Evolutionary conservation across 768 basidiomycete species (phyloP), one percentile per base, ranked within the genome.

Genomic region (Macrolepiota fuliginosa): DNA sequence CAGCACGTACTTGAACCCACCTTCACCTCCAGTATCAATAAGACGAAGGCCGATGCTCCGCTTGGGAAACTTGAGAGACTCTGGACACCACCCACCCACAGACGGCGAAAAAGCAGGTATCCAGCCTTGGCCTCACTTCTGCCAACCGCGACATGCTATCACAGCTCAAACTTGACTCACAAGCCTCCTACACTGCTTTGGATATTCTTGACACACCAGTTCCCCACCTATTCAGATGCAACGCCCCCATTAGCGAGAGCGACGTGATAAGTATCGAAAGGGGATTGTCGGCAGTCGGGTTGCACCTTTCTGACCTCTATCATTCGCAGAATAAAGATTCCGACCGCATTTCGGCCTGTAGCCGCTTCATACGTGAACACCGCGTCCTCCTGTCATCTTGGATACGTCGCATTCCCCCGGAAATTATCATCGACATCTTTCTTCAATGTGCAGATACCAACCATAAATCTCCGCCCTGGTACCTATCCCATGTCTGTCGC

Each of bases 401-500:
- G 54, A 54, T 70, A 12, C 68, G 71, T 12, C 63, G 63, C 11
- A 37, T 73, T 19, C 71, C 72, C 10, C 49, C 62, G 1, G 71
- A 73, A 61, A 69, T 73, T 39, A 70, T 73, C 53, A 36, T 61
- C 47, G 58, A 60, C 52, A 54, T 55, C 54, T 39, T 49, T 52
- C 42, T 36, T 55, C 47, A 52, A 11, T 61, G 61, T n/a, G 39
- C 56, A 22, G 60, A 65, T 46, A 10, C 54, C 25, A 46, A 17
- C 56, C 42, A 22, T 12, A 25, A 29, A 32, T 46, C 45, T 12
- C 56, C 52, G 63, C 15, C 71, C 69, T 29, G 69, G 68, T 67
- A 29, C 10, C 62, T 79, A 17, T 76, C 76, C 37, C 80, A 81
- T 61, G 78, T 83, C 47, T 81, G 74, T 17, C 61, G 61, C 12